phyloP scores from a whole-genome alignment of 345 rosid species.

The Hypericum androsaemum region DNA sequence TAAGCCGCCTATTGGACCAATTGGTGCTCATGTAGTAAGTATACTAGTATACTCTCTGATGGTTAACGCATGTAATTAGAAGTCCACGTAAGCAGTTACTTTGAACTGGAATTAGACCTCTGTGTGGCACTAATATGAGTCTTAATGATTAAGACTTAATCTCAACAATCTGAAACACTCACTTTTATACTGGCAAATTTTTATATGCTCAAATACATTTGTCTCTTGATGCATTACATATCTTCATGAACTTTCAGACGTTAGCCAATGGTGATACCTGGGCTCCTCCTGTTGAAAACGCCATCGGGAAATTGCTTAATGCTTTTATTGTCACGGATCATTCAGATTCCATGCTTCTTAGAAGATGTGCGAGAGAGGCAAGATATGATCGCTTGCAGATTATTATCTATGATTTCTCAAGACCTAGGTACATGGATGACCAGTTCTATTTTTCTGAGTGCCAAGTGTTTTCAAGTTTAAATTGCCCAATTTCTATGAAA shows the following conservation, averaged over 20 bases:
- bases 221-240: too few species aligned
- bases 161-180: too few species aligned
- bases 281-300: constrained; percentile 88
- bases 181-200: too few species aligned
- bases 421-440: constrained; percentile 51
- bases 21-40: constrained; percentile 91
- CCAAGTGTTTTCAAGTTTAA: too few species aligned
- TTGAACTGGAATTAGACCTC: too few species aligned
- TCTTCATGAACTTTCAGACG: constrained; percentile 31
- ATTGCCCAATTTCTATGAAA: too few species aligned
- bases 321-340: constrained; percentile 91
- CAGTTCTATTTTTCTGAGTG: neutral
- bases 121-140: too few species aligned
- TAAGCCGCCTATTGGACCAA: constrained; percentile 90
- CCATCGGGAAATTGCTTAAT: constrained; percentile 74
- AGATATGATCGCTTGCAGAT: constrained; percentile 56
- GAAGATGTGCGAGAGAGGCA: constrained; percentile 66
- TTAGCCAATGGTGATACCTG: constrained; percentile 64
- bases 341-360: constrained; percentile 54
- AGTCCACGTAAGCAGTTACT: too few species aligned
- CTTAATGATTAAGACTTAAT: too few species aligned
- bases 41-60: neutral
- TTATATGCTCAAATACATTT: too few species aligned
- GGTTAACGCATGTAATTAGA: too few species aligned
- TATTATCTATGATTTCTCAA: constrained; percentile 71